phyloP scores from a whole-genome alignment of 2,329 filamentous ascomycete genomes.

The Capronia coronata region DNA sequence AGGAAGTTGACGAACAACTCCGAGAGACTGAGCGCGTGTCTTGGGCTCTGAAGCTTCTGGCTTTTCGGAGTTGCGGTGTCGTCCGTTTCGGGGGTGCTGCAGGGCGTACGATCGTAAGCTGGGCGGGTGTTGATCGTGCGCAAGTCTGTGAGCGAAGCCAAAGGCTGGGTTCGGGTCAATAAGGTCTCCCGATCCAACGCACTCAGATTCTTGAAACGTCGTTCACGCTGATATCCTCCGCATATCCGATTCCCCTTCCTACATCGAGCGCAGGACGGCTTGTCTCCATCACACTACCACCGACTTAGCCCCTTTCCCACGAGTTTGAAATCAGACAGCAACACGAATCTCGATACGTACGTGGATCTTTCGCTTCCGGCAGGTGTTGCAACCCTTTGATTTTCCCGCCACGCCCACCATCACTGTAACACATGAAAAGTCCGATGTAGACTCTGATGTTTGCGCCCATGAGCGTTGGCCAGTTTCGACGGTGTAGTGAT shows the following conservation, averaged over 20 bases:
- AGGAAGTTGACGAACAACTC: constrained; percentile 3
- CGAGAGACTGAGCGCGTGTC: not conserved
- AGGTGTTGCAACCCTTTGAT: constrained; percentile 27
- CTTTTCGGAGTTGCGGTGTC: not conserved
- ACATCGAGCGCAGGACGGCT: constrained; percentile 10
- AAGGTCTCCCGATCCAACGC: constrained; percentile 39
- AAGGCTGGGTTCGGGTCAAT: constrained; percentile 7
- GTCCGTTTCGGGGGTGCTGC: constrained; percentile 23
- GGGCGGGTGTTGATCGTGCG: too few species aligned
- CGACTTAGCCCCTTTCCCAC: not conserved
- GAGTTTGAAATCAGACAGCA: not conserved
- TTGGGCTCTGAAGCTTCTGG: not conserved
- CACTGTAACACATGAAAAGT: too few species aligned
- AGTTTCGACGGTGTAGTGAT: too few species aligned
- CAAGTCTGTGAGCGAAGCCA: constrained; percentile 10
- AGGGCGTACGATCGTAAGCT: constrained; percentile 22
- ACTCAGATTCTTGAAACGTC: constrained; percentile 57
- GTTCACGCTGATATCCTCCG: constrained; percentile 9
- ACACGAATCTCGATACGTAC: constrained; percentile 16
- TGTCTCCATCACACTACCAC: constrained; percentile 14
- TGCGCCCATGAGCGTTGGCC: too few species aligned
- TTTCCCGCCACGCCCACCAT: constrained; percentile 29
- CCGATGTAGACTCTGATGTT: too few species aligned
- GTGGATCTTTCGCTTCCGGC: constrained; percentile 27
- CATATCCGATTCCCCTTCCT: constrained; percentile 6